Evolutionary conservation across 2,329 filamentous ascomycete species (phyloP).

Genomic region (Cytospora piceicola): DNA sequence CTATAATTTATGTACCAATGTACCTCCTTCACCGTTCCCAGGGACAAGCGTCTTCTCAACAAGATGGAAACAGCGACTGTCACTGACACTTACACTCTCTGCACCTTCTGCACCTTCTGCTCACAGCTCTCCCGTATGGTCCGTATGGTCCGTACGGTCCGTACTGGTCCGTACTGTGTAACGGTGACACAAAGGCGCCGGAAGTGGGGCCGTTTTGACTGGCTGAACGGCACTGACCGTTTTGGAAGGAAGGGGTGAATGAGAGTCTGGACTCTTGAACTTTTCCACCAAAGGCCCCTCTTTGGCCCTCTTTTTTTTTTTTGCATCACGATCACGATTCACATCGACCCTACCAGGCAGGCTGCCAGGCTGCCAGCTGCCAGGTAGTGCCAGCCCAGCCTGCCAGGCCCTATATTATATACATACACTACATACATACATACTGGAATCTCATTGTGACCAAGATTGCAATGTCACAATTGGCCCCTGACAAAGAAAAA

Average conservation of each 20-base stretch:
- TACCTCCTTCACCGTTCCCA: constrained; percentile 18
- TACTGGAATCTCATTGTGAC: constrained; percentile 12
- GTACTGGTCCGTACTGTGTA: constrained; percentile 5
- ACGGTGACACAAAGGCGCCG: constrained; percentile 21
- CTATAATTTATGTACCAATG: constrained; percentile 10
- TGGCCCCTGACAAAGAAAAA: not conserved
- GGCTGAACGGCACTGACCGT: not conserved
- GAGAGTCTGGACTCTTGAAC: constrained; percentile 19
- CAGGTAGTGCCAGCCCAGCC: not conserved
- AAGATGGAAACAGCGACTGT: not conserved
- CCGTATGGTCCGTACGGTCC: not conserved
- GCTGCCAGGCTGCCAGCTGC: too few relatives aligned
- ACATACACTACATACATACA: not conserved
- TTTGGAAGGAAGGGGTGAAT: not conserved
- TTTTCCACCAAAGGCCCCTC: not conserved
- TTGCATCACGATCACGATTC: constrained; percentile 12
- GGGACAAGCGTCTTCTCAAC: constrained; percentile 12
- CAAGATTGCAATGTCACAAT: constrained; percentile 18
- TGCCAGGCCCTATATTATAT: not conserved
- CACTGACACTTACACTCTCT: too few relatives aligned
- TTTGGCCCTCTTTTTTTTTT: constrained; percentile 2
- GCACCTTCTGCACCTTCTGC: too few relatives aligned
- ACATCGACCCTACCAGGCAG: not conserved
- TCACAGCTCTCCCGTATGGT: not conserved
- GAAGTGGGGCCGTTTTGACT: constrained; percentile 19